phyloP scores from a whole-genome alignment of 2,329 filamentous ascomycete species.

The Hymenoscyphus fraxineus region DNA sequence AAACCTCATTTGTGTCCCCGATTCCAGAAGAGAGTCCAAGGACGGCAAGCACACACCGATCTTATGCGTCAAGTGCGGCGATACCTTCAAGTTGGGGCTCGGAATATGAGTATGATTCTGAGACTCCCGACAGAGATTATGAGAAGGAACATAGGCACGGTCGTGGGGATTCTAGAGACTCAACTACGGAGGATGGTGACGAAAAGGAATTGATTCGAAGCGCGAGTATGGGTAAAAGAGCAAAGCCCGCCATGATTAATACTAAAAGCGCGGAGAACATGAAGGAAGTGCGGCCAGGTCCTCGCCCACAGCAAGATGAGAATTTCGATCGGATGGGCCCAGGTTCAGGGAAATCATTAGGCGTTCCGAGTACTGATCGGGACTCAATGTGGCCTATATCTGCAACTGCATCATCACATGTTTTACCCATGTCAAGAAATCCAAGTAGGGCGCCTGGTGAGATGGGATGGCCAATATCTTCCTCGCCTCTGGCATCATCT shows the following conservation, averaged over 20 bases:
- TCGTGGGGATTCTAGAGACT: constrained; percentile 30
- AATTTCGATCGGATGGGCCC: constrained; percentile 36
- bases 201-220: constrained; percentile 57
- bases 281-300: constrained; percentile 22
- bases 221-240: constrained; percentile 59
- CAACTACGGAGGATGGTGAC: constrained; percentile 36
- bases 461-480: constrained; percentile 27
- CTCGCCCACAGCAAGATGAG: constrained; percentile 36
- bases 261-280: constrained; percentile 36
- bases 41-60: constrained; percentile 52
- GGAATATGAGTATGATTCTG: constrained; percentile 28
- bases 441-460: background rate
- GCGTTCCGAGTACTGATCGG: constrained; percentile 7
- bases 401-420: background rate
- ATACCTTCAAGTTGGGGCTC: constrained; percentile 67
- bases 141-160: constrained; percentile 27
- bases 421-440: background rate
- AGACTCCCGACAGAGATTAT: constrained; percentile 22
- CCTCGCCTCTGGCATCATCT: constrained; percentile 29
- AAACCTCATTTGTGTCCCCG: constrained; percentile 65
- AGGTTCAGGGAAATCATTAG: constrained; percentile 5
- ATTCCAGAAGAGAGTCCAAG: constrained; percentile 68
- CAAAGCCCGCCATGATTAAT: constrained; percentile 53
- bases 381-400: constrained; percentile 17
- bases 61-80: constrained; percentile 67